Conservation (phyloP, 768 basidiomycete species). For the Grammothele lineata region DNA sequence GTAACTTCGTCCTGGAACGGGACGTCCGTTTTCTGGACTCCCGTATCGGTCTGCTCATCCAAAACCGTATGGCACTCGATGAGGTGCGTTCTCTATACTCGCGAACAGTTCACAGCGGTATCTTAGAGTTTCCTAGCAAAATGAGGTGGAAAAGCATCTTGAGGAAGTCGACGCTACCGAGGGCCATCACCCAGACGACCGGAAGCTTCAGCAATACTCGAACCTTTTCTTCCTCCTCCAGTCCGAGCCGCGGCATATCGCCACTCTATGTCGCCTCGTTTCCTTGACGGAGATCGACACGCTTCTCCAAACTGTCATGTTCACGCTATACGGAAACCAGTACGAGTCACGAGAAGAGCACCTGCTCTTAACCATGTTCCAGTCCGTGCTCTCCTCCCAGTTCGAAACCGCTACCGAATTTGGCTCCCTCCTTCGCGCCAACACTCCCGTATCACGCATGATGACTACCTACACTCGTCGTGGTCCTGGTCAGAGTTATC, state of each 20-base stretch:
- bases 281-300: slow-evolving; percentile 97
- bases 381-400: slow-evolving; percentile 96
- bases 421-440: slow-evolving; percentile 95
- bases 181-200: slow-evolving; percentile 91
- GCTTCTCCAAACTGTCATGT: slow-evolving; percentile 99
- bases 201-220: slow-evolving; percentile 91
- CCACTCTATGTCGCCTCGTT: slow-evolving; percentile 93
- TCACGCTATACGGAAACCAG: slow-evolving; percentile 98
- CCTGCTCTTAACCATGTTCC: slow-evolving; percentile 97
- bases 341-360: slow-evolving; percentile 91
- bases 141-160: slow-evolving; percentile 90
- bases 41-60: slow-evolving; percentile 94
- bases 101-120: slow-evolving; percentile 15
- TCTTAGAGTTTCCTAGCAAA: slow-evolving; percentile 53
- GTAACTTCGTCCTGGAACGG: slow-evolving; percentile 98
- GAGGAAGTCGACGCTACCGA: slow-evolving; percentile 95
- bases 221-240: slow-evolving; percentile 99
- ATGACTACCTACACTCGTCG: slow-evolving; percentile 99
- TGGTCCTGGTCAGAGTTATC: slow-evolving; percentile 96
- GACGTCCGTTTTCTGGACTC: slow-evolving; percentile 98
- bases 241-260: slow-evolving; percentile 95
- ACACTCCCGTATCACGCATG: slow-evolving; percentile 99
- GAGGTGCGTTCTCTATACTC: slow-evolving; percentile 48
- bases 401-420: slow-evolving; percentile 99
- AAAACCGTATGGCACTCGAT: slow-evolving; percentile 96